Evolutionary conservation across 495 filamentous ascomycete species (phyloP), one percentile per base, ranked within the genome.

Genomic region (Thozetella sp.): DNA sequence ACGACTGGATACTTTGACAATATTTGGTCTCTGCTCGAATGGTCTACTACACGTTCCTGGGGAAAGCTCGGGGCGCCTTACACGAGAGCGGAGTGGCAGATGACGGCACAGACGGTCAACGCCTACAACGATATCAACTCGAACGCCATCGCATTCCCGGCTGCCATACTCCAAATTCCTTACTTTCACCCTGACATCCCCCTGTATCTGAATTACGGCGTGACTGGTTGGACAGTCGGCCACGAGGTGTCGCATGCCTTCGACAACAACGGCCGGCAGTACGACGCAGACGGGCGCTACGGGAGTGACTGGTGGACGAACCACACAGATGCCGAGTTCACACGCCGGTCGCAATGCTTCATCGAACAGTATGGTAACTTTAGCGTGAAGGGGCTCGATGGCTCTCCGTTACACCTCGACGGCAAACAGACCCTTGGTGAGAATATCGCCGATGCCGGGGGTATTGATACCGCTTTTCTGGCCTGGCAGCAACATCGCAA

Each of bases 161-260:
- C 87, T 2, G 86, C 84, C 0, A 88, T 89, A 53, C 86, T 89
- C 80, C 86, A 90, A 58, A 75, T 81, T 0, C 85, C 84, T 11
- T 72, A 83, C 26, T 87, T 90, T 62, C 80, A 85, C 51, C 76
- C 80, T 1, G 68, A 76, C 25, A 75, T 86, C 2, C 87, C 87
- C 0, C 66, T 82, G 54, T 90, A 89, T 59, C 60, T 89, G 27
- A 80, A 81, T 43, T 90, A 89, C 65, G 87, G 87, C 25, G 81
- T 85, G 0, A 86, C 89, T 58, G 87, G 86, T 26, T 72, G 82
- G 10, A 80, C 88, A 43, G 81, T 83, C 56, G 87, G 86, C 20
- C 87, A 90, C 65, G 87, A 90, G 63, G 78, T 89, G 19, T 87
- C 85, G 1, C 87, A 90, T 66, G 86, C 86, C 22, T 88, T 90